These are phyloP conservation scores for Naganishia vaughanmartiniae DNA, from an alignment of 768 basidiomycete species.

Conservation along the genomic window DNA sequence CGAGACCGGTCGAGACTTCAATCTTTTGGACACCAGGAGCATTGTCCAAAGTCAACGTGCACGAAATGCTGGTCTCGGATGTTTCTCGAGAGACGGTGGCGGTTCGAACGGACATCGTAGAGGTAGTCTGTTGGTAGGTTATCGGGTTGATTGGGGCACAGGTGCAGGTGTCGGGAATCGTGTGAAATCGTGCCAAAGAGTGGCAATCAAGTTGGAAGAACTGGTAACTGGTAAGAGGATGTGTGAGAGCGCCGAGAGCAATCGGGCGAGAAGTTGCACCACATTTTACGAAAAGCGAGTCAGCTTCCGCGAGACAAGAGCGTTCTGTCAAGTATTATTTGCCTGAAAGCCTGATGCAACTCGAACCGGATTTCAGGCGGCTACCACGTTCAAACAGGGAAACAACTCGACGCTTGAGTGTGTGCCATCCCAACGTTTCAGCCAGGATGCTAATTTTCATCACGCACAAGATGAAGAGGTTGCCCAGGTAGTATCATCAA, in stretches of 20 bases:
- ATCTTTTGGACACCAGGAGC: constrained; percentile 65
- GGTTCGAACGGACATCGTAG: constrained; percentile 16
- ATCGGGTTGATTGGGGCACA: not conserved
- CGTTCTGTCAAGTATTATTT: not conserved
- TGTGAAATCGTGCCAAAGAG: not conserved
- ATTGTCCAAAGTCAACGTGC: constrained; percentile 77
- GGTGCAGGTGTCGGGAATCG: too few species aligned
- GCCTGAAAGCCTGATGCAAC: too few species aligned
- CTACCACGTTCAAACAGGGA: too few species aligned
- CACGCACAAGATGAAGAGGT: too few species aligned
- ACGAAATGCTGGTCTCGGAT: constrained; percentile 85
- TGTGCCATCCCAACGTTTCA: too few species aligned
- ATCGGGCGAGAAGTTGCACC: constrained; percentile 3
- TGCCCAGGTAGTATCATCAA: too few species aligned
- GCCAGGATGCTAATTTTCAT: too few species aligned
- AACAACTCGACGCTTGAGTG: too few species aligned
- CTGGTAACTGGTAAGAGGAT: not conserved
- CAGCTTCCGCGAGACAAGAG: not conserved
- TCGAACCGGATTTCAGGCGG: too few species aligned
- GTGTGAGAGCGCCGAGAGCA: not conserved
- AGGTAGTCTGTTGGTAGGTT: not conserved
- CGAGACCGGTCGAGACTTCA: constrained; percentile 86
- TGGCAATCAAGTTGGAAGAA: not conserved
- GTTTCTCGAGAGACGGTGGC: constrained; percentile 73
- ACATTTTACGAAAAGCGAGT: not conserved